Evolutionary conservation across 1,139 yeast species (phyloP), one percentile per base, ranked within the genome.

Genomic region (Magnusiomyces suaveolens): DNA sequence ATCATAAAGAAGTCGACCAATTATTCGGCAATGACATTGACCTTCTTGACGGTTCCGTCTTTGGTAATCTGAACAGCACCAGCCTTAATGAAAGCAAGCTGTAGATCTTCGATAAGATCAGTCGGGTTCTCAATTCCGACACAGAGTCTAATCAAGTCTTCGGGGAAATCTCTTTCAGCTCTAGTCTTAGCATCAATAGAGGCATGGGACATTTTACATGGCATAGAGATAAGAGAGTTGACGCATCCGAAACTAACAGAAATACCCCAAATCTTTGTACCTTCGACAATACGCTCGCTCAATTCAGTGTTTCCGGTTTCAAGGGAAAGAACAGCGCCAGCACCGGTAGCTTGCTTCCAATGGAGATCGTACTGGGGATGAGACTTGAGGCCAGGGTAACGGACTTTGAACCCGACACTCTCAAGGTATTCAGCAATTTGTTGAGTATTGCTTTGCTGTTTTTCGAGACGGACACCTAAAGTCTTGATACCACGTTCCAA

Each of bases 141-240:
- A 68, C 96, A 89, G 57, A 89, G 77, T 63, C 97, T 78, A 63
- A 89, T 82, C 65, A 89, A 75, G 68, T 90, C 97, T 69, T 89
- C 96, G 1, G 97, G 96, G 72, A 89, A 83, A 44, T 83, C 88
- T 66, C 97, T 79, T 69, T 86, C 95, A 57, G 83, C 83, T 68
- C 96, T 79, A 8, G 89, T 83, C 64, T 86, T 82, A 43, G 89
- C 84, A 65, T 88, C 96, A 60, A 90, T 89, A 3, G 96, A 84
- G n/a, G 97, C 97, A 67, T 89, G 97, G 1, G 96, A 87, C 97
- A 89, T 89, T 69, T 81, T 81, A 70, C 96, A 87, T 14, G 97
- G 97, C 84, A 89, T 80, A 50, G 94, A 85, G 57, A 90, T 87
- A 64, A 90, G 76, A 21, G 96, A 87, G 71, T 88, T 87, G 56